Conservation (phyloP, 129 eudicot species). For the Pulicaria dysenterica region DNA sequence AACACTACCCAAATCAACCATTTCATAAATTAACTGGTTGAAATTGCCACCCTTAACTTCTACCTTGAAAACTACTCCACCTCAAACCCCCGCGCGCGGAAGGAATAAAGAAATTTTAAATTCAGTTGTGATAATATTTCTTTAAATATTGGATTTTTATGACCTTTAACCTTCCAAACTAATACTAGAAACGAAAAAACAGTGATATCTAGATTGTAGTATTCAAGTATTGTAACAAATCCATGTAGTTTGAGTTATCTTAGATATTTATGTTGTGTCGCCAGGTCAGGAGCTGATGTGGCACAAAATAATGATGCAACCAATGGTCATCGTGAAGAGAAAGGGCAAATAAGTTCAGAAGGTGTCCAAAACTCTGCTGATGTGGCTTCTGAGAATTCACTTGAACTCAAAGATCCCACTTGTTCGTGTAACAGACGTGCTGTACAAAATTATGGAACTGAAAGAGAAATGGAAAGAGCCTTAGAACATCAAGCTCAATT, state of each 20-base stretch:
- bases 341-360: slow-evolving; percentile 32
- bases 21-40: background rate
- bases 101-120: no score
- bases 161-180: background rate
- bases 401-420: slow-evolving; percentile 32
- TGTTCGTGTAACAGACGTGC: slow-evolving; percentile 34
- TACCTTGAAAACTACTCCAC: no score
- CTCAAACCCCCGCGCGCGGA: no score
- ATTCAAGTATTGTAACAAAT: no score
- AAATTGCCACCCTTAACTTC: background rate
- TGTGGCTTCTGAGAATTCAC: slow-evolving; percentile 35
- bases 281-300: slow-evolving; percentile 64
- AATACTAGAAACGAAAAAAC: background rate
- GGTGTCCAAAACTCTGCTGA: slow-evolving; percentile 43
- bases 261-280: slow-evolving; percentile 21
- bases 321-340: slow-evolving; percentile 31
- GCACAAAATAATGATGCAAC: slow-evolving; percentile 37
- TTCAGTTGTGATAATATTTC: background rate
- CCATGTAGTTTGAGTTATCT: no score
- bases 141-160: background rate
- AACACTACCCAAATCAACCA: background rate
- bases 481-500: slow-evolving; percentile 70
- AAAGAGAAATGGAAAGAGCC: slow-evolving; percentile 69
- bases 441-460: slow-evolving; percentile 33
- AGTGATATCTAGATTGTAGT: no score